Base-by-base conservation (phyloP, 2,329 filamentous ascomycete species). In the Canariomyces notabilis region DNA sequence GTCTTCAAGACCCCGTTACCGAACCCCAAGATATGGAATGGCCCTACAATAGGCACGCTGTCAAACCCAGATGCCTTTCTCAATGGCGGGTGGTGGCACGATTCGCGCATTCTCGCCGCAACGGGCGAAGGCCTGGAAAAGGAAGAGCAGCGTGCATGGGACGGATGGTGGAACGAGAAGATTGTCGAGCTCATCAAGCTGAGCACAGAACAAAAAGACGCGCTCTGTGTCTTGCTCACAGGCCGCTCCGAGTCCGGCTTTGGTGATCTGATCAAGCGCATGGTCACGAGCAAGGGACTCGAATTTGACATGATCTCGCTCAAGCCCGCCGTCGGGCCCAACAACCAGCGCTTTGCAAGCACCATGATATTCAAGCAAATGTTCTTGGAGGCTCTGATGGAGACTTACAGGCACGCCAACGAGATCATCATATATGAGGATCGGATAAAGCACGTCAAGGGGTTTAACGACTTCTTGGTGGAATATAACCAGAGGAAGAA, bases 81-180 rank as follows among this genome's bases (percentile, higher is more conserved):
- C 51, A 86, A 85, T 56, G 91, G 90, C 55, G 89, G 91, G 52
- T 98, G 93, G 93, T 98, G 93, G 93, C 93, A 98, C 67, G 90
- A 97, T 61, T 79, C 81, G 35, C 81, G 80, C 53, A 90, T 98
- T 52, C 80, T 98, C 19, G 81, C 85, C 9, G 83, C 90, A 2
- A 95, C 89, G 1, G 93, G 93, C 42, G 78, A 89, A 47, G 93
- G 93, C 14, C 64, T 84, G 5, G 87, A 88, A 42, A 79, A 79
- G 47, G 93, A 97, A 67, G 90, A 97, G 64, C 72, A 77, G 34
- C 81, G 82, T 19, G 90, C 79, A 8, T 98, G 91, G 91, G 73
- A 86, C 47, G 89, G 89, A 29, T 96, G 88, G 86, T 98, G 93
- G 93, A 97, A 97, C 61, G 91, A 97, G 62, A 82, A 85, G 58